Evolutionary conservation across 2,329 filamentous ascomycete species (phyloP), one percentile per base, ranked within the genome.

Genomic region (Fusarium subtropicale): DNA sequence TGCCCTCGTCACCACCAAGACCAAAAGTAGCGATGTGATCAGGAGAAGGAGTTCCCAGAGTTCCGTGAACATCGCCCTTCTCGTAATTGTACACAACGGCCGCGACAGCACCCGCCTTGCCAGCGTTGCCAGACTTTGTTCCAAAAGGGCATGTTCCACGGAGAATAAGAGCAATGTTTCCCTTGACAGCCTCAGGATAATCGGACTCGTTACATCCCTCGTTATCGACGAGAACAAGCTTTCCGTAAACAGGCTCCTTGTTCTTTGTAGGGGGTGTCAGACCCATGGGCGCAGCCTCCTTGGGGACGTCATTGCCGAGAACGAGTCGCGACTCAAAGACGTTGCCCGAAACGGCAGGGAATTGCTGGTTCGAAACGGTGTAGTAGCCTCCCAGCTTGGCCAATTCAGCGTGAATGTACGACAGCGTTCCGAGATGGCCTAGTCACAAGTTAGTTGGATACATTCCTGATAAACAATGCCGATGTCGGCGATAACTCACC

Each of bases 21-120:
- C 90, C 90, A 61, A 93, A 89, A 2, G 89, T 92, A 1, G 92
- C 88, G 7, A 92, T 82, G 71, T 93, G 87, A 53, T 88, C 73
- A 13, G 84, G 81, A 1, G 81, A 81, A 0, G 90, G 88, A 0
- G 81, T 83, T 13, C 90, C 91, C 5, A 96, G 83, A 1, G 92
- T 94, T 41, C 92, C 92, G 52, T 85, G 84, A 1, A 93, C 79
- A 5, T 80, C 77, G 3, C 88, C 91, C 2, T 85, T 79, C 50
- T 88, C 88, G 70, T 90, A 91, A 82, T 95, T 93, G 80, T 92
- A 94, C 51, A 96, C 84, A 16, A 96, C 80, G 1, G 90, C 91
- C 3, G 89, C 92, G 5, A 87, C 78, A 7, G 92, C 92, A 22
- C 92, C 91, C 2, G 91, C 91, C 50, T 82, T 84, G 42, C 89